Evolutionary conservation across 331 rosid species (phyloP).

Genomic region (Cydonia oblonga): DNA sequence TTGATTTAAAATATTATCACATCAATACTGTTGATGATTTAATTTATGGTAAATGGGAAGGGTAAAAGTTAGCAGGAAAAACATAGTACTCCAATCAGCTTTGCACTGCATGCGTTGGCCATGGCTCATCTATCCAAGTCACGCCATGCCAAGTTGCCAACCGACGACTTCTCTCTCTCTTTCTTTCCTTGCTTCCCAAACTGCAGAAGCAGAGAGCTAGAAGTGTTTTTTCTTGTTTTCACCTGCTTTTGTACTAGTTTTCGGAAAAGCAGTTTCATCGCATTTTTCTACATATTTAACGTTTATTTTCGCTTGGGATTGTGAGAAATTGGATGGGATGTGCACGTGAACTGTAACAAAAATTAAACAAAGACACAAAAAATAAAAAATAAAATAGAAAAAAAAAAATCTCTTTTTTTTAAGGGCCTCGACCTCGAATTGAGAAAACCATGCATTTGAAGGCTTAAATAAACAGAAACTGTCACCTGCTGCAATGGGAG

Average conservation of each 20-base stretch:
- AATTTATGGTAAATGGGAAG: conserved; percentile 9
- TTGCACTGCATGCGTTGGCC: conserved; percentile 37
- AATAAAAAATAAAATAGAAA: background rate
- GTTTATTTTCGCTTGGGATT: conserved; percentile 4
- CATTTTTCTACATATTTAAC: background rate
- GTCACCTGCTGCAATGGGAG: conserved; percentile 5
- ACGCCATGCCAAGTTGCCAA: conserved; percentile 23
- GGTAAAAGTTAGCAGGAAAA: conserved; percentile 12
- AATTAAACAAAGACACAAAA: background rate
- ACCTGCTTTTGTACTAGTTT: conserved; percentile 22
- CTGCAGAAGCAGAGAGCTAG: conserved; percentile 2
- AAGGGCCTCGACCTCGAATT: conserved; percentile 34
- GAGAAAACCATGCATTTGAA: conserved; percentile 26
- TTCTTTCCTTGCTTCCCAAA: background rate
- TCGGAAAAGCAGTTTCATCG: background rate
- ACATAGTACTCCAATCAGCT: background rate
- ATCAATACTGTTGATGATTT: too few relatives aligned
- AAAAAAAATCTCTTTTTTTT: conserved; percentile 17
- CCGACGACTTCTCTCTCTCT: background rate
- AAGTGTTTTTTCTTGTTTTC: conserved; percentile 9
- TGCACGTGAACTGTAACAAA: conserved; percentile 33
- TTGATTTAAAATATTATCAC: too few relatives aligned
- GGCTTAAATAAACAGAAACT: conserved; percentile 19
- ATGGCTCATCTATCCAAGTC: conserved; percentile 36
- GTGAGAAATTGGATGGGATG: background rate